Evolutionary conservation across 768 basidiomycete species (phyloP).

Genomic region (Pleurotus giganteus): DNA sequence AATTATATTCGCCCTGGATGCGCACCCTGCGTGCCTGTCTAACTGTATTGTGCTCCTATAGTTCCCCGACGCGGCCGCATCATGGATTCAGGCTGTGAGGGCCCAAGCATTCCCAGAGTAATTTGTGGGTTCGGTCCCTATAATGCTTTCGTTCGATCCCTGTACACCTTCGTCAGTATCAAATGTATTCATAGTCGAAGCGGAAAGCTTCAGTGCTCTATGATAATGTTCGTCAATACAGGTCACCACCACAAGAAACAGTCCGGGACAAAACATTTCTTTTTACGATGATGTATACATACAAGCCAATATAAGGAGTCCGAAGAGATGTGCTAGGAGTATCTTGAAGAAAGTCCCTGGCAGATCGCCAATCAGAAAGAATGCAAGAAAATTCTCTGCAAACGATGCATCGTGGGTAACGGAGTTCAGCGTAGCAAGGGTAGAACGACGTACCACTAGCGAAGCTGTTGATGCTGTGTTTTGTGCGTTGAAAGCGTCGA

Average conservation of each 20-base stretch:
- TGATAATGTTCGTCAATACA: too few relatives aligned
- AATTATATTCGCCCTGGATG: not conserved
- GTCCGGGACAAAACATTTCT: too few relatives aligned
- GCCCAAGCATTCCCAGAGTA: slow-evolving; percentile 32
- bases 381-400: slow-evolving; percentile 9
- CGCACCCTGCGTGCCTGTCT: not conserved
- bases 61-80: slow-evolving; percentile 38
- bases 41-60: slow-evolving; percentile 14
- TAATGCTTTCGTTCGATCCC: too few relatives aligned
- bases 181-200: too few relatives aligned
- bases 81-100: slow-evolving; percentile 40
- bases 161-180: not conserved
- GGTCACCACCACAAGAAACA: too few relatives aligned
- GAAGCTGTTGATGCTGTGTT: slow-evolving; percentile 10
- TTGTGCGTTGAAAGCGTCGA: slow-evolving; percentile 35
- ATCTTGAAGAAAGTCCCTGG: not conserved
- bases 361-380: slow-evolving; percentile 6
- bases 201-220: too few relatives aligned
- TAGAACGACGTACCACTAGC: slow-evolving; percentile 9
- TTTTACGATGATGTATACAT: too few relatives aligned
- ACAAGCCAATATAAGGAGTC: too few relatives aligned
- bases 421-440: slow-evolving; percentile 2
- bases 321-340: not conserved
- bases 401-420: not conserved
- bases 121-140: slow-evolving; percentile 1